Base-by-base conservation (phyloP, 2,329 filamentous ascomycete genomes). In the Trichoderma atroviride region DNA sequence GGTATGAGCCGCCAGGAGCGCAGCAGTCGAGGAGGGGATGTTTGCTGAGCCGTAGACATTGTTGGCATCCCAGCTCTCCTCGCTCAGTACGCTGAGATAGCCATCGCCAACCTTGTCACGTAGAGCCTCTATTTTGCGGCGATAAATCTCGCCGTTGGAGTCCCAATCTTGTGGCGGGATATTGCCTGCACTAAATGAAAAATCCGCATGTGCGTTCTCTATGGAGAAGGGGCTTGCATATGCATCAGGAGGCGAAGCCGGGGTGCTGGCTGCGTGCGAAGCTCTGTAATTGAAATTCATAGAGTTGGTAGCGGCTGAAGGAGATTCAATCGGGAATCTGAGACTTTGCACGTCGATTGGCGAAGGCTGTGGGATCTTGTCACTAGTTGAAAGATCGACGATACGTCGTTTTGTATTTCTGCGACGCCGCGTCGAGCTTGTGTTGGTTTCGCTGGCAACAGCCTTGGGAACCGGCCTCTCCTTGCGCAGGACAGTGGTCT, bases 81-180 rank as follows among this genome's bases (percentile, higher is more conserved):
- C 94, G 70, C 92, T 91, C 62, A 98, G 83, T 16, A 92, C 93
- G 72, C 90, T 94, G 50, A 99, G 86, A 86, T 97, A 99, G 47
- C 90, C 92, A 74, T 90, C 93, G 37, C 94, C 94, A 73, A 97
- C 90, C 75, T 95, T 93, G 75, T 91, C 91, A 71, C 94, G 91
- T 66, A 97, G 82, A 3, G 92, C 89, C 79, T 97, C 94, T 67
- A 98, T 91, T 79, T 96, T 96, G 78, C 92, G 92, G 69, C 92
- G 89, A 79, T 97, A 98, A 9, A 92, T 83, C 75, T 96, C 92
- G 66, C 91, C 91, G 70, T 88, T 87, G 55, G 88, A 82, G 70
- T 89, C 88, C 87, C 90, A 92, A 70, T 91, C 86, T 57, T 84
- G 81, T 29, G 77, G 52, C 31, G 56, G 70, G 72, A 40, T 58